Evolutionary conservation across 305 asterid genomes (phyloP).

Genomic region (Fraxinus xanthoxyloides): DNA sequence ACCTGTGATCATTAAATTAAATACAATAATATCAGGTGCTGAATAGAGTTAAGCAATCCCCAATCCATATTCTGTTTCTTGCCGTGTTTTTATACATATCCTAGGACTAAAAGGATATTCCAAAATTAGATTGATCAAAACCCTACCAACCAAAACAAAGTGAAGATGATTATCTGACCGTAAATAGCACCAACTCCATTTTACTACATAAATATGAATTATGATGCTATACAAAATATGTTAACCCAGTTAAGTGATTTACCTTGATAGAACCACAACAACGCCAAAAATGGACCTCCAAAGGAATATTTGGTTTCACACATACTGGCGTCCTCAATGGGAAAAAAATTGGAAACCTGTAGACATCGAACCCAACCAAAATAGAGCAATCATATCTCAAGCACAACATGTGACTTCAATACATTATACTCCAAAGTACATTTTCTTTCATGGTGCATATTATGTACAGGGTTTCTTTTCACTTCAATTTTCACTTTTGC

Average conservation of each 20-base stretch:
- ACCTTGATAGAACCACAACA: slow-evolving; percentile 94
- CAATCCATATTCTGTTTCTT: not conserved
- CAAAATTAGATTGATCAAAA: not conserved
- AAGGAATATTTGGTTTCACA: slow-evolving; percentile 58
- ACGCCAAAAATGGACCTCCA: slow-evolving; percentile 92
- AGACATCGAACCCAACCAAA: not conserved
- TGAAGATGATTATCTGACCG: not conserved
- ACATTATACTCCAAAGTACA: not conserved
- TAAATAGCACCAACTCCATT: not conserved
- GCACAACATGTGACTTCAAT: not conserved
- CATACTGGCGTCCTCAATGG: slow-evolving; percentile 85
- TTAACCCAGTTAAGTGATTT: slow-evolving; percentile 13
- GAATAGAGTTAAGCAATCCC: not conserved
- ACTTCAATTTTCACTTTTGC: not conserved
- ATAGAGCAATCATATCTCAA: slow-evolving; percentile 16
- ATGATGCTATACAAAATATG: not conserved
- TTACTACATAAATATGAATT: not conserved
- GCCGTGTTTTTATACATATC: not conserved
- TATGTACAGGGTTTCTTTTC: not conserved
- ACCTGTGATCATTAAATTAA: slow-evolving; percentile 46
- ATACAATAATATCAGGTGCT: not conserved
- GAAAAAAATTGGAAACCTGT: slow-evolving; percentile 95
- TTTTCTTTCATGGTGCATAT: not conserved
- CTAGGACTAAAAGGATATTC: not conserved
- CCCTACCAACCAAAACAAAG: not conserved